These are phyloP conservation scores for Leccinum incarnatum DNA, from an alignment of 768 basidiomycete species.

Conservation along the genomic window DNA sequence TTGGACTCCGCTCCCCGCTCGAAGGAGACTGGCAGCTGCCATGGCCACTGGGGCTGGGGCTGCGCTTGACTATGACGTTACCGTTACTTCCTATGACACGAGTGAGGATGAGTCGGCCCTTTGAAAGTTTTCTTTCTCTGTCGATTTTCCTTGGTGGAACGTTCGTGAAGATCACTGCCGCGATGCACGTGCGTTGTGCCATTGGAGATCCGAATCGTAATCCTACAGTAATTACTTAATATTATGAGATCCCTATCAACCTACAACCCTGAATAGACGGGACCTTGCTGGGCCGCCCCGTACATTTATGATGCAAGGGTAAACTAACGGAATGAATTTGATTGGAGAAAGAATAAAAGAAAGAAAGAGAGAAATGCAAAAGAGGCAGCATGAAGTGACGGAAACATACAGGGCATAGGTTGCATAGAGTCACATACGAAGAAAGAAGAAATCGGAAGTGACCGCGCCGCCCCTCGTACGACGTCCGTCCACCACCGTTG, in stretches of 20 bases:
- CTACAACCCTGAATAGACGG: too few species aligned
- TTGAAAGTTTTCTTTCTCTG: not conserved
- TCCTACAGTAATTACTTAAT: not conserved
- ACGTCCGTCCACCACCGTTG: conserved; percentile 15
- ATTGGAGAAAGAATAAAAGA: not conserved
- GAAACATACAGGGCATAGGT: conserved; percentile 2
- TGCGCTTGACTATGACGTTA: too few species aligned
- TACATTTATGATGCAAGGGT: not conserved
- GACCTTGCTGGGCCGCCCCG: not conserved
- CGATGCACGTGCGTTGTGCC: not conserved
- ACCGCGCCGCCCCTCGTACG: not conserved
- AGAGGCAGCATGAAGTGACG: not conserved
- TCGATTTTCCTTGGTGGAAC: not conserved
- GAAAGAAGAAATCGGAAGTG: not conserved
- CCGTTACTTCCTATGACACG: too few species aligned
- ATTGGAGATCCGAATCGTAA: not conserved
- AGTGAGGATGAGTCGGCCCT: too few species aligned
- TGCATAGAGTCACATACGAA: not conserved
- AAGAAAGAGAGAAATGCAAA: not conserved
- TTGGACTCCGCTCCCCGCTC: too few species aligned
- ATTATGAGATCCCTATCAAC: not conserved
- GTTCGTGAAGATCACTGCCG: not conserved
- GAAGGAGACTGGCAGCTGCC: too few species aligned
- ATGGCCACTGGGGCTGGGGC: too few species aligned
- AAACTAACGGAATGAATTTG: not conserved